Percentiles rank a stretch among this genome's conserved stretches.
phyloP scores from a whole-genome alignment of 2,329 filamentous ascomycete genomes.

The Neocatenulostroma microsporum region DNA sequence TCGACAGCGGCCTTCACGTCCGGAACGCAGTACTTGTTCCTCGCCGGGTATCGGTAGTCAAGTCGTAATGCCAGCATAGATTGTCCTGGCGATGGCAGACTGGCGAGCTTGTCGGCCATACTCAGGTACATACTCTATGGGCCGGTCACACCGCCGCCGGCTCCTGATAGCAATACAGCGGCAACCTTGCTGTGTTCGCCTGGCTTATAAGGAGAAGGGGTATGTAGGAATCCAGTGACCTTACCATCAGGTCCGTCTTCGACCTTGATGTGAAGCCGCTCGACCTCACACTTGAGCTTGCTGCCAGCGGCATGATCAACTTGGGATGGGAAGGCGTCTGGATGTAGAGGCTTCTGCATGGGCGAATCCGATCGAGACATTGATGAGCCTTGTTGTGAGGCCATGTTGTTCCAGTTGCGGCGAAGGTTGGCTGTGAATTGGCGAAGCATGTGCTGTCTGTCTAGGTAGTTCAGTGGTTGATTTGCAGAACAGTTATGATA shows the following conservation, averaged over 20 bases:
- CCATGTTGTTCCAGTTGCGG: not conserved
- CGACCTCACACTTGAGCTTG: not conserved
- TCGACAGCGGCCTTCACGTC: conserved; percentile 34
- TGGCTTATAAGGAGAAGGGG: not conserved
- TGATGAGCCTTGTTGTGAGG: not conserved
- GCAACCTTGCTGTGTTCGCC: conserved; percentile 27
- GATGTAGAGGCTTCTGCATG: not conserved
- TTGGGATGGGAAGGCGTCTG: not conserved
- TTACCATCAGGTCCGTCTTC: not conserved
- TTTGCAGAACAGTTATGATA: too few relatives aligned
- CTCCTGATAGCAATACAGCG: conserved; percentile 34
- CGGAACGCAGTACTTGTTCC: conserved; percentile 29
- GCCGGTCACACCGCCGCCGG: conserved; percentile 34
- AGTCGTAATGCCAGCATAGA: conserved; percentile 35
- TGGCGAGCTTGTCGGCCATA: conserved; percentile 35
- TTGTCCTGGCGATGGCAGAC: conserved; percentile 18
- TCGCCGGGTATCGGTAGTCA: conserved; percentile 35
- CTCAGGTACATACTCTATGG: conserved; percentile 36
- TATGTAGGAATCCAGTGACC: conserved; percentile 14
- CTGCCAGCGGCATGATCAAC: not conserved
- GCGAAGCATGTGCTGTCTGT: too few relatives aligned
- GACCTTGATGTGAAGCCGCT: not conserved
- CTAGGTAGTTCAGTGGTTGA: too few relatives aligned
- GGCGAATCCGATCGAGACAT: not conserved
- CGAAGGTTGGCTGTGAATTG: not conserved